Base-by-base conservation (phyloP, 2,329 filamentous ascomycete genomes). In the Orbilia quercus region DNA sequence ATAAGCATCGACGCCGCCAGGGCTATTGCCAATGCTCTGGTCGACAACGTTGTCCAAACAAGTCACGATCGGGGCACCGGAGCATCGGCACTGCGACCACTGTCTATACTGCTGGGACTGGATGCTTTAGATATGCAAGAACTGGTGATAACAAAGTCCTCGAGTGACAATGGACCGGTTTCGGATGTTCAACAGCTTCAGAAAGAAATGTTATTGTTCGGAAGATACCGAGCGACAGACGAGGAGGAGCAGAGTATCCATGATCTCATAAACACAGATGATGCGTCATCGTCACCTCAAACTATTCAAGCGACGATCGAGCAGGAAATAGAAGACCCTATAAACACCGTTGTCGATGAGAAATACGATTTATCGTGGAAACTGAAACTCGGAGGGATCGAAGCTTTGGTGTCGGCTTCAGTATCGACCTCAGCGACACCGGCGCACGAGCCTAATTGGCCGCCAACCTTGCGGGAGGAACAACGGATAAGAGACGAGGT, bases 121-220 rank as follows among this genome's bases (percentile, higher is more conserved):
- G 67, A 72, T 72, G 59, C 58, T 31, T 42, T 72, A 7, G 59
- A 65, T 34, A 60, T 72, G 67, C 59, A 72, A 14, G 67, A 72
- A 31, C 45, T 72, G 7, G 47, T 54, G 11, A 50, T 72, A n/a
- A 65, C 54, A n/a, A 72, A 65, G 50, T n/a, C 20, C 2, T 7
- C 36, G 18, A 44, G 7, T 9, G 25, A 53, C 20, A 36, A 48
- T 36, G 45, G n/a, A n/a, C 36, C 67, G 5, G 48, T 64, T 28
- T 64, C 67, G 7, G 67, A 72, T 25, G 67, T 65, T 44, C 59
- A 72, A 38, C 53, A 64, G 14, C 53, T 72, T 7, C 59, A 44
- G 36, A 72, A 64, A 16, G 67, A 72, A 36, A 72, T 72, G 54
- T 48, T 51, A 11, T 22, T 72, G 59, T 72, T 72, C 16, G 67